Evolutionary conservation across 164 flowering plant species (phyloP), one percentile per base, ranked within the genome.

Genomic region (Annona cherimola): DNA sequence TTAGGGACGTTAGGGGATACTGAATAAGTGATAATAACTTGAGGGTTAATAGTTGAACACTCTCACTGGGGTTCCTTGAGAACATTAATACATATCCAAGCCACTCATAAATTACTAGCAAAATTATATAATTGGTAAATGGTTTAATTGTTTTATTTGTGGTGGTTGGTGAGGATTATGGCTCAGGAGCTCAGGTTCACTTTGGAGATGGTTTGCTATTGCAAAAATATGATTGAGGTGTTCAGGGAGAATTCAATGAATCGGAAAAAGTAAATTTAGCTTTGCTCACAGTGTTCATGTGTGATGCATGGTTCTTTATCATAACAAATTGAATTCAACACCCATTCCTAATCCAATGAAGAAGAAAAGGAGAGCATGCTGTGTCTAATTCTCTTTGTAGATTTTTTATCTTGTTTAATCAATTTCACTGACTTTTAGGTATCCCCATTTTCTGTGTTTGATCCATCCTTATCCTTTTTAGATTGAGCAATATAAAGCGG

Each of bases 401-500:
- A 26, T 26, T 43, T 18, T n/a, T 44, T 43, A 19, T 66, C 55
- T 18, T 66, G 35, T 43, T 43, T 18, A 66, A 43, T 8, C 3
- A 4, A 12, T 4, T 63, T 39, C 41, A 63, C 35, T 59, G 26
- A 19, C 50, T 46, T 72, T 72, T 70, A 46, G 62, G 65, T 16
- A 39, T 72, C 39, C 14, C 46, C 61, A 45, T n/a, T 66, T 61
- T n/a, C 18, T 1, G 19, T 16, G 43, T 67, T 35, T 68, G 16
- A 68, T 43, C 59, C 55, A 45, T 35, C 14, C n/a, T 57, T 42
- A 42, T 18, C 12, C 6, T 67, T 26, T 79, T 79, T 79, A 93
- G 99, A 84, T 90, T 74, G 95, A 91, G 73, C 85, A 77, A 44
- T 96, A 85, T 81, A 89, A 86, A 81, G 77, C 86, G 11, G 91